These are phyloP conservation scores for Physcomitrium patens DNA, from an alignment of 225 moss, liverwort and hornwort species.

Conservation along the genomic window DNA sequence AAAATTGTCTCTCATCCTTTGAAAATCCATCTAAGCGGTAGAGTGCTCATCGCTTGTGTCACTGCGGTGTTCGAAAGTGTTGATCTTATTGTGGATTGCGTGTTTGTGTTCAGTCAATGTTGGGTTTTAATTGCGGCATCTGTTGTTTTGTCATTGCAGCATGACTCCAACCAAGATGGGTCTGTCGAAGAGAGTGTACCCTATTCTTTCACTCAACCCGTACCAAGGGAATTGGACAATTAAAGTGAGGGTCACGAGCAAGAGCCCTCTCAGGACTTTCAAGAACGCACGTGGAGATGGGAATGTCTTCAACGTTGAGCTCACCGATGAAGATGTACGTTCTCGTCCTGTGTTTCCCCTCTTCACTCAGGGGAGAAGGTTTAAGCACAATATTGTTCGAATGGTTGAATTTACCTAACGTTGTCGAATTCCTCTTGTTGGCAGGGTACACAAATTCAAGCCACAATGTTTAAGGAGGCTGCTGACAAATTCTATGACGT, in stretches of 20 bases:
- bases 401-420: no score
- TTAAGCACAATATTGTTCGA: no score
- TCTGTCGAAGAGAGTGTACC: conserved; percentile 80
- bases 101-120: no score
- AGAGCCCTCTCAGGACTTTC: conserved; percentile 80
- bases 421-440: no score
- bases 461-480: conserved; percentile 97
- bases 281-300: conserved; percentile 78
- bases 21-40: no score
- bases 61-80: accelerated
- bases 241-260: conserved; percentile 90
- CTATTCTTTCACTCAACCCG: conserved; percentile 84
- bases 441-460: conserved; percentile 96
- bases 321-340: conserved; percentile 91
- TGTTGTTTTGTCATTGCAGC: conserved; percentile 37
- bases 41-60: no score
- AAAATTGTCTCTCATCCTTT: accelerated
- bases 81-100: no score
- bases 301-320: conserved; percentile 93
- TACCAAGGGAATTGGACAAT: conserved; percentile 97
- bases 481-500: conserved; percentile 78
- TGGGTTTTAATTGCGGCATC: no score
- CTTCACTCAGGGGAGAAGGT: neutral
- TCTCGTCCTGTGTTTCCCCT: no score
- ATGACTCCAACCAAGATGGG: conserved; percentile 56